Evolutionary conservation across 2,329 filamentous ascomycete species (phyloP), one percentile per base, ranked within the genome.

Genomic region (Monosporascus sp.): DNA sequence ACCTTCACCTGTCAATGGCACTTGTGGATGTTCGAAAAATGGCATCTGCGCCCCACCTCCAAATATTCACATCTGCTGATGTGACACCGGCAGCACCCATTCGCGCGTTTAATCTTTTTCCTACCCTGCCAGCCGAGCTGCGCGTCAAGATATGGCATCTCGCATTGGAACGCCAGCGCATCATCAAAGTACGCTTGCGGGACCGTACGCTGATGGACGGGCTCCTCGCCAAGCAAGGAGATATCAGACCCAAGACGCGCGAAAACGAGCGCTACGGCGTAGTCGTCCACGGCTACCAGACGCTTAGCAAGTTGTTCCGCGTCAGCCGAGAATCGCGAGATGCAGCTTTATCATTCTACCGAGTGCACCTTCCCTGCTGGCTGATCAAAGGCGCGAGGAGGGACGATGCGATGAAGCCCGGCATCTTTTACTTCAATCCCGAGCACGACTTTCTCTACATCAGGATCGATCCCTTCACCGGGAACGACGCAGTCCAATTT

Each of bases 341-440:
- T 1, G 50, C 44, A 3, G 52, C 53, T 7, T 18, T 52, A 36
- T 14, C 17, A 17, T 57, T 57, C 39, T 59, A 59, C 22, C 43
- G 57, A 8, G 51, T 54, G 6, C 53, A 53, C 22, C 15, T 56
- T n/a, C 55, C 53, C 14, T 56, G 51, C 24, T 54, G 56, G 51
- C 17, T 55, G 4, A 39, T 37, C 17, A 45, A 41, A 18, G 48
- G 37, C 17, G 20, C 18, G 22, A 44, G 24, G 15, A 54, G 36
- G 39, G 20, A 9, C n/a, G 20, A 20, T 44, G 20, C 17, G 7
- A 14, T 50, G 20, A 50, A 31, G 22, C 48, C 50, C 15, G 50
- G 49, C 15, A 50, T n/a, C 5, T 37, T 59, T 6, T 53, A 53
- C 47, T 54, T 59, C 41, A 59, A 59, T 31, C 57, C 55, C 20